phyloP scores from a whole-genome alignment of 768 basidiomycete genomes.

The Phylloporus arenicola region DNA sequence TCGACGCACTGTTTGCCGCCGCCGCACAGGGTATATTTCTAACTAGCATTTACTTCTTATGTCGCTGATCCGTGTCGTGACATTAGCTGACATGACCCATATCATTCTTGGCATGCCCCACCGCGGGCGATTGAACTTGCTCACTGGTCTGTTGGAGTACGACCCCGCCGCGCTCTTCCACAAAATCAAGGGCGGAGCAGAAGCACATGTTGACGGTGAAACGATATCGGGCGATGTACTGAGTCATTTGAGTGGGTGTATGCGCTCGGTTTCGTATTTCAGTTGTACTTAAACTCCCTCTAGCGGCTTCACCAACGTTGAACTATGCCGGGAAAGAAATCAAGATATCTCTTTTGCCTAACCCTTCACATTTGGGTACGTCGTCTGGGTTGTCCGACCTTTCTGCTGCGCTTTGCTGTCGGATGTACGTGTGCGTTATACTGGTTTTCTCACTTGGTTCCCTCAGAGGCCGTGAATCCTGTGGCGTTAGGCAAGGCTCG shows the following conservation, averaged over 20 bases:
- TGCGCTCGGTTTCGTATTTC: neutral
- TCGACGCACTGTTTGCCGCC: conserved; percentile 68
- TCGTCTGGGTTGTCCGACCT: conserved; percentile 2
- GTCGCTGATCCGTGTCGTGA: neutral
- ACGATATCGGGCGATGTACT: conserved; percentile 80
- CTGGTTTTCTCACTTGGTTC: neutral
- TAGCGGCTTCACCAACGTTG: conserved; percentile 63
- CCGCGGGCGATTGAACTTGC: conserved; percentile 78
- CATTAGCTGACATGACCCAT: conserved; percentile 57
- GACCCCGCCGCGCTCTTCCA: conserved; percentile 70
- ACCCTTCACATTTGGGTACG: conserved; percentile 70
- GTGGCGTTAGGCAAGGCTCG: conserved; percentile 87
- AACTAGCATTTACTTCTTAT: neutral
- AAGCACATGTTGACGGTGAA: conserved; percentile 54
- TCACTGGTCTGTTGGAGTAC: conserved; percentile 70
- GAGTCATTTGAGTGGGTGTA: conserved; percentile 65
- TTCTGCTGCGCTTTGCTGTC: neutral
- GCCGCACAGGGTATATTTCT: conserved; percentile 50
- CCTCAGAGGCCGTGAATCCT: conserved; percentile 77
- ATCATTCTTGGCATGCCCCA: conserved; percentile 85
- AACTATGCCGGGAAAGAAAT: conserved; percentile 46
- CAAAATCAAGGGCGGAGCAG: conserved; percentile 79
- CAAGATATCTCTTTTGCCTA: conserved; percentile 74
- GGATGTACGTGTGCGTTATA: neutral
- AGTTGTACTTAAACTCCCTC: neutral